Percentiles rank a stretch among this genome's conserved stretches.
phyloP scores from a whole-genome alignment of 1,284 basidiomycete genomes.

The Mycena sp. region DNA sequence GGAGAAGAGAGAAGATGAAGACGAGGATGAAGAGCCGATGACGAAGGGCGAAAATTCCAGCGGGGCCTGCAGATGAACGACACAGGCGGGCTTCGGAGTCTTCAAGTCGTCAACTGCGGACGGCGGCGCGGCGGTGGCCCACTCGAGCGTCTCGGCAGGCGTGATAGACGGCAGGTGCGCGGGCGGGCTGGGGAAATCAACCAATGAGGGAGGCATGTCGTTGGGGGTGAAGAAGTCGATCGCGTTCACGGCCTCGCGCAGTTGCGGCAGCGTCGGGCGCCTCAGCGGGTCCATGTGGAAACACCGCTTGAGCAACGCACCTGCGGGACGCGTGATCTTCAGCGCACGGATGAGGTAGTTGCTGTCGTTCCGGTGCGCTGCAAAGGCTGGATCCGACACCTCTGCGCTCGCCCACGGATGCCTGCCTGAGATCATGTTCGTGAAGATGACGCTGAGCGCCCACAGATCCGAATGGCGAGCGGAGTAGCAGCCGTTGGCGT shows the following conservation, averaged over 20 bases:
- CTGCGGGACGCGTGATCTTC: slow-evolving; percentile 72
- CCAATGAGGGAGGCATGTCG: not conserved
- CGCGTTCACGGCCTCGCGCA: slow-evolving; percentile 16
- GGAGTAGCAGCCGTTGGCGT: slow-evolving; percentile 79
- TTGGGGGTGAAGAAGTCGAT: slow-evolving; percentile 12
- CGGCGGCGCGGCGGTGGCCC: not conserved
- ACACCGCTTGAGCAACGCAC: slow-evolving; percentile 64
- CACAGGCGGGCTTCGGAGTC: not conserved
- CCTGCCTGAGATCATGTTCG: slow-evolving; percentile 77
- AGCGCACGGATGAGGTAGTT: slow-evolving; percentile 75
- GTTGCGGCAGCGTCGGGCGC: slow-evolving; percentile 42
- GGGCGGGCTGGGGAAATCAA: not conserved
- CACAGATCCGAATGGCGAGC: slow-evolving; percentile 94
- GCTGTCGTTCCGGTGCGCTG: slow-evolving; percentile 71
- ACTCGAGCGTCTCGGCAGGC: not conserved
- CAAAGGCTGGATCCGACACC: slow-evolving; percentile 58
- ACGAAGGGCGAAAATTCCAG: not conserved
- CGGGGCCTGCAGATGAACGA: not conserved
- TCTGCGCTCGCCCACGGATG: slow-evolving; percentile 25
- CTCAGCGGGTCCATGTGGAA: slow-evolving; percentile 62
- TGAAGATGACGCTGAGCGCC: slow-evolving; percentile 96
- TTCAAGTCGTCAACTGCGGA: not conserved
- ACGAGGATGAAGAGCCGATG: not conserved
- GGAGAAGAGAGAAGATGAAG: not conserved
- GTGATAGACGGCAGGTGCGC: not conserved